Base-by-base conservation (phyloP, 164 flowering plant genomes). In the Liquidambar formosana region DNA sequence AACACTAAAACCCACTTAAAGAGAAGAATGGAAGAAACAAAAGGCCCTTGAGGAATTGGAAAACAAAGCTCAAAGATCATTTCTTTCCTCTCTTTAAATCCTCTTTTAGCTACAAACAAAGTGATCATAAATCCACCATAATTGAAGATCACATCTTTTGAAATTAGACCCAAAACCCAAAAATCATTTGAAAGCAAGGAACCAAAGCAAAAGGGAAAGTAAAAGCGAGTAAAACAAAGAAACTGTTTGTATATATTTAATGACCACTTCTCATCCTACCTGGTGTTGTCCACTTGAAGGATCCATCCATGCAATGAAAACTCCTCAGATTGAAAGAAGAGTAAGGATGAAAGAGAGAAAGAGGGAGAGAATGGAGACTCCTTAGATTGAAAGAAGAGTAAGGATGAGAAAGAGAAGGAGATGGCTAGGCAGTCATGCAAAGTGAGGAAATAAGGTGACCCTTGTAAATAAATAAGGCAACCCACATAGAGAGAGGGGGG, bases 301-400 rank as follows among this genome's bases (percentile, higher is more conserved):
- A 79, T 84, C 88, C 88, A 84, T 84, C 64, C 76, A 83, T 77
- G 77, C 79, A 83, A 33, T 33, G 22, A 25, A 63, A n/a, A 44
- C 16, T 45, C 47, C 57, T 44, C 28, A 49, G 52, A n/a, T 28
- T n/a, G 0, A 21, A 22, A 47, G n/a, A 47, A 43, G 19, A 73
- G 47, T 27, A n/a, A 56, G 23, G 4, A 8, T 14, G 58, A 33
- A 69, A 44, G 48, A 53, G 67, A 58, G 25, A 61, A 59, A 26
- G 78, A 49, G 66, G n/a, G n/a, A n/a, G n/a, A n/a, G n/a, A 33
- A 33, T 33, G 22, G 15, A 63, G 33, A 44, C 16, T 45, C 47
- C 57, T 44, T 23, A 49, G 52, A n/a, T 28, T n/a, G 0, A 21
- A 22, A 47, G n/a, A 47, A 43, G 19, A 73, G 47, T 27, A n/a